Evolutionary conservation across 2,329 filamentous ascomycete species (phyloP), one percentile per base, ranked within the genome.

Genomic region (Tolypocladium tropicale): DNA sequence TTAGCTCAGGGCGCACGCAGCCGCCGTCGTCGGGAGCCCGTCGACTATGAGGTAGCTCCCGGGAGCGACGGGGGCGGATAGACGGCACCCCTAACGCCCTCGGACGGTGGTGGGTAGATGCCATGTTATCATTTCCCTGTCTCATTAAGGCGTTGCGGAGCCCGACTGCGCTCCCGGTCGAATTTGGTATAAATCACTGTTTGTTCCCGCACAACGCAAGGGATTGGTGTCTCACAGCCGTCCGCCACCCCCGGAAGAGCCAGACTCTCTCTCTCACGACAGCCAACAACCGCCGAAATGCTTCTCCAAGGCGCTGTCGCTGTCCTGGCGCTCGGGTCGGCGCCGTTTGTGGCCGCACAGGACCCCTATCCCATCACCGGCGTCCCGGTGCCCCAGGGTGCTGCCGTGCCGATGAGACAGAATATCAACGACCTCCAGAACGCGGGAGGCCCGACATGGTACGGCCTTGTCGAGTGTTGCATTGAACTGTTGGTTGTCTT

Each of bases 241-340:
- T 12, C 46, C 46, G 16, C 46, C 28, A 21, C 28, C 3, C 23
- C 25, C 25, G 6, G 4, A 21, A 21, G 12, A 49, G 6, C 28
- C 28, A n/a, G n/a, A n/a, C n/a, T n/a, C n/a, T 49, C 46, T n/a
- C 14, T 49, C 28, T n/a, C 46, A 49, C 43, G 28, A 49, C 16
- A 12, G 16, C 12, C 18, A 32, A 2, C n/a, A 21, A 6, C 28
- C 2, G 46, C 18, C 18, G 33, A 50, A 32, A 50, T 50, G 46
- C 46, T 32, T n/a, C 28, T 50, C 46, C 3, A 50, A 18, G 46
- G 28, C 21, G 28, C 69, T 62, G 58, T 49, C 43, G 43, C 53
- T 43, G 5, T 39, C 0, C 14, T 55, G 46, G 34, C 43, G 34
- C 46, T 56, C 28, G 55, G n/a, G 11, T 10, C 36, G 4, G 43